Conservation (phyloP, 305 asterid genomes). For the Fraxinus albicans region DNA sequence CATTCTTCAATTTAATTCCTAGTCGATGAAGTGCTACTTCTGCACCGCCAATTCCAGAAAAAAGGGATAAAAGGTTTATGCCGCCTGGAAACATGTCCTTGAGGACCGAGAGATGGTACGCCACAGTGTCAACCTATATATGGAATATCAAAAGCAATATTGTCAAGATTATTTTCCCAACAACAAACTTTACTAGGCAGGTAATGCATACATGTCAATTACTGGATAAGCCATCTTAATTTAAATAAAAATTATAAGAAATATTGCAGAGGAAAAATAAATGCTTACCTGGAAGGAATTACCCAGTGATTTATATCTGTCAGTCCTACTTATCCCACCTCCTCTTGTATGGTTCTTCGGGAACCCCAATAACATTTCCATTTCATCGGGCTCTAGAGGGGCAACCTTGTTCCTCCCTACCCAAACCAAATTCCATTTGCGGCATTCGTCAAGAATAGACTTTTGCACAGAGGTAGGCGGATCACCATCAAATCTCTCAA, state of each 20-base stretch:
- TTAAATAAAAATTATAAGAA: background rate
- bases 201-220: background rate
- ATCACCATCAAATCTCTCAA: constrained; percentile 58
- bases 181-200: background rate
- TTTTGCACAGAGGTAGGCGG: constrained; percentile 60
- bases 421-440: constrained; percentile 94
- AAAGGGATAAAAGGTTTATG: constrained; percentile 57
- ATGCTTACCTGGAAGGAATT: constrained; percentile 82
- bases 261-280: constrained; percentile 1
- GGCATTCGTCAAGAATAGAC: constrained; percentile 57
- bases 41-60: constrained; percentile 84
- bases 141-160: background rate
- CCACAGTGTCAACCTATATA: constrained; percentile 69
- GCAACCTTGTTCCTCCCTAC: constrained; percentile 86
- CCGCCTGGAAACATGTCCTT: constrained; percentile 59
- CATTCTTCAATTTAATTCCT: constrained; percentile 51
- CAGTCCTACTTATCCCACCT: constrained; percentile 90
- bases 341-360: constrained; percentile 92
- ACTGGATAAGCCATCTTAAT: background rate
- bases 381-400: constrained; percentile 85
- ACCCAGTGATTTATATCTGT: constrained; percentile 80
- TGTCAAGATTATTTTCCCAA: background rate
- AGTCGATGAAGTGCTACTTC: constrained; percentile 75
- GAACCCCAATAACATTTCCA: constrained; percentile 80
- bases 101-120: constrained; percentile 66